A percentile compares a stretch with the other conserved stretches of the same genome.
Conservation (phyloP, 106 monocot genomes). For the Dioscorea alata region DNA sequence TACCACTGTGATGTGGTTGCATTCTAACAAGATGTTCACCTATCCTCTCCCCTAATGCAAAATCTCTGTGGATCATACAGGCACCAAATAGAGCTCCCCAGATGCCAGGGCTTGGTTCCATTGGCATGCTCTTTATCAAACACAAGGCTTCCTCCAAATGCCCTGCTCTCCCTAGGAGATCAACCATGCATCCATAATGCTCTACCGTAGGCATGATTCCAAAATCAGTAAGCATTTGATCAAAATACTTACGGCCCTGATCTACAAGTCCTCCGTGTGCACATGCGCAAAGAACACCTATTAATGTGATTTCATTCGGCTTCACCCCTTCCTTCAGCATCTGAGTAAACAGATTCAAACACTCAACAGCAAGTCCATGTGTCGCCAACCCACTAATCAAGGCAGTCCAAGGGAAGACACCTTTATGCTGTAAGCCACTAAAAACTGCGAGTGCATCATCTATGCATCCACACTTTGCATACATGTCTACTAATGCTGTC, state of each 20-base stretch:
- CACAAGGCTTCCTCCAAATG: constrained; percentile 26
- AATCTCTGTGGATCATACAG: constrained; percentile 32
- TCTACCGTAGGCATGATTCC: constrained; percentile 25
- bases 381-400: constrained; percentile 42
- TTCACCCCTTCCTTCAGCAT: constrained; percentile 22
- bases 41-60: constrained; percentile 27
- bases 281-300: constrained; percentile 39
- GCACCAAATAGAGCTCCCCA: constrained; percentile 59
- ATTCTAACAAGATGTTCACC: constrained; percentile 29
- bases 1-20: constrained; percentile 32
- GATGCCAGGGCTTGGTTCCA: constrained; percentile 30
- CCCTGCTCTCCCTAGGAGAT: constrained; percentile 46
- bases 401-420: constrained; percentile 41
- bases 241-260: constrained; percentile 24
- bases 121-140: constrained; percentile 41
- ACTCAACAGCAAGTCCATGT: constrained; percentile 19
- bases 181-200: constrained; percentile 61
- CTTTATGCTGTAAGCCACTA: constrained; percentile 8
- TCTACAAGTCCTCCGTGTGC: constrained; percentile 36
- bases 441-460: constrained; percentile 19
- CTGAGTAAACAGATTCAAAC: constrained; percentile 25
- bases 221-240: constrained; percentile 18
- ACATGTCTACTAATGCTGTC: constrained; percentile 48
- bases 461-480: constrained; percentile 37
- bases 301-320: constrained; percentile 39